Conservation (phyloP, 140 eudicot genomes). For the Ambrosia hybrid region DNA sequence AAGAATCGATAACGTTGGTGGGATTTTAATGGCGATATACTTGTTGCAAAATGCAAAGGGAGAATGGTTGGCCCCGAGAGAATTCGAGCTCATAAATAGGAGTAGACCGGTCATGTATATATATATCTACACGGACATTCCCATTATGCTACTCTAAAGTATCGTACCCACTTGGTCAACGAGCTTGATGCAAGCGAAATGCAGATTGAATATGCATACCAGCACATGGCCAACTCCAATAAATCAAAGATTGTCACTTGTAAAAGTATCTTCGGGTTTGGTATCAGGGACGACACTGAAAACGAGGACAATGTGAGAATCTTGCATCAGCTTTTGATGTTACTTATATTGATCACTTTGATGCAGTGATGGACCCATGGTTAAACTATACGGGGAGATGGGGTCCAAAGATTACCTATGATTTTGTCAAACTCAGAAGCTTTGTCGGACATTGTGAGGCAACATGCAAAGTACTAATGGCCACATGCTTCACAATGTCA, state of each 20-base stretch:
- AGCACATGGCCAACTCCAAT: background rate
- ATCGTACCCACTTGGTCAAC: background rate
- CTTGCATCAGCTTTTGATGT: conserved; percentile 2
- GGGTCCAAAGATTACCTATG: conserved; percentile 22
- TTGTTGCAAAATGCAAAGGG: conserved; percentile 28
- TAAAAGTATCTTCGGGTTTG: background rate
- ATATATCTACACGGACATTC: conserved; percentile 52
- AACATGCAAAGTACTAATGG: no score
- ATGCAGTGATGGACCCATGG: background rate
- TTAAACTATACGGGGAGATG: conserved; percentile 22
- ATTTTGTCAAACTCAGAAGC: background rate
- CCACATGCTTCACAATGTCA: no score
- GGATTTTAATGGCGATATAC: conserved; percentile 19
- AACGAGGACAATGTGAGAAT: background rate
- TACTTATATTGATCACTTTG: background rate
- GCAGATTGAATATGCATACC: conserved; percentile 16
- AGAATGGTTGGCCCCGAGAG: conserved; percentile 32
- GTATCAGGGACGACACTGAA: conserved; percentile 10
- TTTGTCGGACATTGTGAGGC: no score
- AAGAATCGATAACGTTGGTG: conserved; percentile 22
- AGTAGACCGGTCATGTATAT: conserved; percentile 38
- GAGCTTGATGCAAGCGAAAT: background rate
- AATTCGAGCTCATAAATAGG: conserved; percentile 29
- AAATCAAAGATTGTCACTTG: background rate
- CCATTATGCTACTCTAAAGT: conserved; percentile 2